phyloP scores from a whole-genome alignment of 768 basidiomycete genomes.

The Russula virescens region DNA sequence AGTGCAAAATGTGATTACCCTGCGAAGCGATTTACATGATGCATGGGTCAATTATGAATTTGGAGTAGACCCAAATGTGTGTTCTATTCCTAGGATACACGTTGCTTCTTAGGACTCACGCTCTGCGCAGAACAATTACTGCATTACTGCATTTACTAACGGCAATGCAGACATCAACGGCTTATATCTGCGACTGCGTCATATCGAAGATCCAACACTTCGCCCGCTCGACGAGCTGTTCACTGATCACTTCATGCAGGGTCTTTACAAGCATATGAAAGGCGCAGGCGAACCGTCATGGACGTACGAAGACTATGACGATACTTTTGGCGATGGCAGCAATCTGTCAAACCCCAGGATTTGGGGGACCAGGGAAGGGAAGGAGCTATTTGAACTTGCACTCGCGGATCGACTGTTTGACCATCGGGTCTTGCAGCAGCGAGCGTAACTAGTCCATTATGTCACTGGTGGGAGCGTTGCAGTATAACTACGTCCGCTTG shows the following conservation, averaged over 20 bases:
- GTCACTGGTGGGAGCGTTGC: too few species aligned
- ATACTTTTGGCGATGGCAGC: neutral
- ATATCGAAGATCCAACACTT: conserved; percentile 3
- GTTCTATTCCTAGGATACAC: neutral
- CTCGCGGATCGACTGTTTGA: too few species aligned
- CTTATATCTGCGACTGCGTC: neutral
- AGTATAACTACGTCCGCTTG: too few species aligned
- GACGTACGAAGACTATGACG: neutral
- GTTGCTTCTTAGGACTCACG: neutral
- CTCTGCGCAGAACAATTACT: conserved; percentile 1
- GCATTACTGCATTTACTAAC: conserved; percentile 4
- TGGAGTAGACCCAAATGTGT: conserved; percentile 5
- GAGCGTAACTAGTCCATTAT: too few species aligned
- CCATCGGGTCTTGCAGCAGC: too few species aligned
- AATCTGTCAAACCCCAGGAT: neutral
- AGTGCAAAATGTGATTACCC: neutral
- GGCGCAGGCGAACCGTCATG: neutral
- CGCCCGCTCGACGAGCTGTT: conserved; percentile 11
- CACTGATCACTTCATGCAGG: conserved; percentile 8
- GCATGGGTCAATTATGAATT: conserved; percentile 11
- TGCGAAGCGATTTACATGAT: neutral
- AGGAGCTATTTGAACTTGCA: too few species aligned
- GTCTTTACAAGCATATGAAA: neutral
- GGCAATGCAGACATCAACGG: conserved; percentile 2
- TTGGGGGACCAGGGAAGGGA: conserved; percentile 6